Evolutionary conservation across 176 grass and related monocot genomes (phyloP).

Genomic region (Poa pratensis): DNA sequence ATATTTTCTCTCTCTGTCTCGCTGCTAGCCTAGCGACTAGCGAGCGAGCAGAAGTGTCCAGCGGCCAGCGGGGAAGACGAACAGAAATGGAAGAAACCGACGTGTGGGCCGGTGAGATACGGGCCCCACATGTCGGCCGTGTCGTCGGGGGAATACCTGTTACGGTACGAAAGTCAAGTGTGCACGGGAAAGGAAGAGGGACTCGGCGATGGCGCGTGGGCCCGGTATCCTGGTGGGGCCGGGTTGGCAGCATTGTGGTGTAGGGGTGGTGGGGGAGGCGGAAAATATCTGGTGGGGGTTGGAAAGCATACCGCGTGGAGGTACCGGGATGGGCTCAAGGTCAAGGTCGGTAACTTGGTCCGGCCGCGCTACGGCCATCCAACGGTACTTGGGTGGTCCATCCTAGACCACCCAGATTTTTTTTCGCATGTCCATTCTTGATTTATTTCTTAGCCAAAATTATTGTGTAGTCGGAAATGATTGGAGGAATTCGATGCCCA

Average conservation of each 20-base stretch:
- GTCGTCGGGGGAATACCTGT: neutral
- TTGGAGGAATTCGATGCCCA: no score
- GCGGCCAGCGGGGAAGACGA: neutral
- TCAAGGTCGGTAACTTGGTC: no score
- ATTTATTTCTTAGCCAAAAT: no score
- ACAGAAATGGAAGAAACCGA: neutral
- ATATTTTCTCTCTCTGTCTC: neutral
- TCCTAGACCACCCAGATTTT: no score
- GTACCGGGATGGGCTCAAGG: constrained; percentile 7
- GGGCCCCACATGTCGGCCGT: neutral
- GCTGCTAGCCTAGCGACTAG: neutral
- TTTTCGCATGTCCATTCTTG: no score
- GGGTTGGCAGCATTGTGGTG: rapidly evolving
- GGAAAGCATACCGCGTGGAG: constrained; percentile 11
- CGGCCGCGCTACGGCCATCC: neutral
- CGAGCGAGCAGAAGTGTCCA: neutral
- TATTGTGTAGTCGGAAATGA: no score
- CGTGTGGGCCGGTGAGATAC: neutral
- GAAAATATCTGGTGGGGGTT: constrained; percentile 38
- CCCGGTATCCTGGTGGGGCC: no score
- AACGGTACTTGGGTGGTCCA: neutral
- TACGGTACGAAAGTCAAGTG: neutral
- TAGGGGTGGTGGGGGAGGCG: neutral
- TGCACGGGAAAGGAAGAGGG: neutral
- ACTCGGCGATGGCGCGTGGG: neutral